Percentiles rank a stretch among this genome's conserved stretches.
These are phyloP conservation scores for Colletotrichum higginsianum DNA, from an alignment of 2,329 filamentous ascomycete species.

Conservation along the genomic window DNA sequence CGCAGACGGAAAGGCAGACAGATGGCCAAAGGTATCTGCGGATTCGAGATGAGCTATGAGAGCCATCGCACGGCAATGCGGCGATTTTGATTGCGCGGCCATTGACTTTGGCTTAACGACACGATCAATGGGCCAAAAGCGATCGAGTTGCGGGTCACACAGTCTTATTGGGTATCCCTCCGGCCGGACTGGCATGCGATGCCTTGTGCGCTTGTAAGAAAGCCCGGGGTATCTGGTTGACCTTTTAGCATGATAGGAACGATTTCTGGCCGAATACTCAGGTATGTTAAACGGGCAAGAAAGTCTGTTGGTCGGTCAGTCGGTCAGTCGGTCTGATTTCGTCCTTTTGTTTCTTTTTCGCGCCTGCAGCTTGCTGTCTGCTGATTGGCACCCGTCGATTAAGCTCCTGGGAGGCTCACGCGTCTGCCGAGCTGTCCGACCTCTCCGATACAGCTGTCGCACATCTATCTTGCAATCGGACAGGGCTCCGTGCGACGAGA, in stretches of 20 bases:
- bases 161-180: neutral
- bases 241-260: slow-evolving; percentile 17
- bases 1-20: neutral
- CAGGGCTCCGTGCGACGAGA: slow-evolving; percentile 23
- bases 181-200: neutral
- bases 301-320: slow-evolving; percentile 27
- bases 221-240: slow-evolving; percentile 27
- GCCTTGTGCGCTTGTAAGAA: neutral
- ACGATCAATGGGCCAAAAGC: neutral
- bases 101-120: neutral
- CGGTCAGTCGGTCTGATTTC: slow-evolving; percentile 30
- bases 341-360: neutral
- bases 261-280: slow-evolving; percentile 25
- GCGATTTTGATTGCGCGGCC: neutral
- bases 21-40: neutral
- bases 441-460: slow-evolving; percentile 39
- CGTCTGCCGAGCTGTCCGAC: slow-evolving; percentile 39
- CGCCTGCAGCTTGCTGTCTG: slow-evolving; percentile 4
- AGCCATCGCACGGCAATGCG: slow-evolving; percentile 1
- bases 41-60: neutral
- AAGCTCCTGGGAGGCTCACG: slow-evolving; percentile 34
- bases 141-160: neutral
- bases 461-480: slow-evolving; percentile 37
- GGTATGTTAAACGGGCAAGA: slow-evolving; percentile 1
- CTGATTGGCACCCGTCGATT: slow-evolving; percentile 28